Evolutionary conservation across 2,329 filamentous ascomycete species (phyloP).

Genomic region (Fulvia fulva): DNA sequence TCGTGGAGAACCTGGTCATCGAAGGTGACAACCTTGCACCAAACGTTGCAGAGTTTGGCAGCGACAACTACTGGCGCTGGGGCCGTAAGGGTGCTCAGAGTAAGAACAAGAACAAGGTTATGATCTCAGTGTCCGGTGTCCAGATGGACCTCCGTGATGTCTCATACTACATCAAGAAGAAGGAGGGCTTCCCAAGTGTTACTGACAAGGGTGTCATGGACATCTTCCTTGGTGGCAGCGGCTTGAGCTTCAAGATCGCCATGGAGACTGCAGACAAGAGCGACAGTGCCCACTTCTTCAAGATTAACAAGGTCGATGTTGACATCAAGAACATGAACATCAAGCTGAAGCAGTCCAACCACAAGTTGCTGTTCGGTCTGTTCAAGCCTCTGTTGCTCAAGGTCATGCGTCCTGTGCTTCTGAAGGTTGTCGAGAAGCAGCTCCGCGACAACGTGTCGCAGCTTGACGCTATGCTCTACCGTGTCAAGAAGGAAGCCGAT

Average conservation of each 20-base stretch:
- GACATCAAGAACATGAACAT: slow-evolving; percentile 48
- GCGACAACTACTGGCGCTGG: slow-evolving; percentile 90
- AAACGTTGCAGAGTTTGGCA: slow-evolving; percentile 79
- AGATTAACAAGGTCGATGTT: slow-evolving; percentile 68
- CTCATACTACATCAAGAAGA: slow-evolving; percentile 91
- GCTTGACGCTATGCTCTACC: slow-evolving; percentile 67
- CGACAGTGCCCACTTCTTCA: slow-evolving; percentile 83
- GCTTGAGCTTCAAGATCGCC: slow-evolving; percentile 88
- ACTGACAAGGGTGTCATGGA: slow-evolving; percentile 86
- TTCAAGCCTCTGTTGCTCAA: slow-evolving; percentile 86
- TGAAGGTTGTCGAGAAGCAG: slow-evolving; percentile 84
- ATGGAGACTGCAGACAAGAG: slow-evolving; percentile 73
- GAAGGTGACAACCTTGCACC: slow-evolving; percentile 97
- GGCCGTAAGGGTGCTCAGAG: slow-evolving; percentile 82
- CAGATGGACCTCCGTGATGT: slow-evolving; percentile 89
- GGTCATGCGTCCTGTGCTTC: slow-evolving; percentile 75
- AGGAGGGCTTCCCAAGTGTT: slow-evolving; percentile 85
- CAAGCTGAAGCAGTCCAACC: slow-evolving; percentile 89
- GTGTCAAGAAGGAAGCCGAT: slow-evolving; percentile 79
- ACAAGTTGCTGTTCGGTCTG: slow-evolving; percentile 82
- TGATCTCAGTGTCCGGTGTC: slow-evolving; percentile 81
- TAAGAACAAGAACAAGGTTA: slow-evolving; percentile 78
- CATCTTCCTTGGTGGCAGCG: slow-evolving; percentile 79
- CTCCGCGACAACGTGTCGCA: slow-evolving; percentile 79
- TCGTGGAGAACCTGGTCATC: slow-evolving; percentile 91